Evolutionary conservation across 2,329 filamentous ascomycete genomes (phyloP), one percentile per base, ranked within the genome.

Genomic region (Fusarium veterinarium): DNA sequence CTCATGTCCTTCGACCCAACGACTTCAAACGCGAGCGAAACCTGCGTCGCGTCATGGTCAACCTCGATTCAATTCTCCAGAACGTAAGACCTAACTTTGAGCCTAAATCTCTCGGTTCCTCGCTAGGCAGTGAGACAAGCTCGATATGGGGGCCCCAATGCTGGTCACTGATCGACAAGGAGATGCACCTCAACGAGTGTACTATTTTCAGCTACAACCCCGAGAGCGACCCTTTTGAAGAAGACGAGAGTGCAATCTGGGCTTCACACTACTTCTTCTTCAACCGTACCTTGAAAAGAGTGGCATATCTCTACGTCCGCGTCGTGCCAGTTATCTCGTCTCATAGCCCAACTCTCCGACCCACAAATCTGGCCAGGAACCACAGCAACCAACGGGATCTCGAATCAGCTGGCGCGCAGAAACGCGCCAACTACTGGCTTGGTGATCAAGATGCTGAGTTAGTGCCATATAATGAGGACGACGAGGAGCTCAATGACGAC

Each of bases 221-320:
- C 0, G 92, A 94, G 44, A 93, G 95, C 69, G 95, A 97, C 78
- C 94, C 95, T 0, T 97, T 97, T 77, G 92, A 95, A 76, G 95
- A 95, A 71, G 95, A 97, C 69, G 95, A 98, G 79, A 93, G 94
- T 69, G 92, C 95, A 14, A 95, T 99, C 71, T 99, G 95, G 95
- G 95, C 93, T 55, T 88, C 95, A 71, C 95, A 98, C 81, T 98
- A 97, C 83, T 97, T 99, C 85, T 97, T 98, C 82, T 98, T 98
- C 88, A 98, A 97, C 86, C 95, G 95, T 78, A 87, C 91, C 31
- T 89, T 92, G 79, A 98, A 98, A 85, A 91, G 96, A 45, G 95
- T 99, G 23, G 95, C 94, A 68, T 99, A 99, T 80, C 85, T 99
- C 49, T 97, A 98, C 79, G 89, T 98, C 49, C 92, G 95, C 69